Percentiles rank a stretch among this genome's conserved stretches.
Evolutionary conservation across 768 basidiomycete genomes (phyloP).

Genomic region (Pulveroboletus sp.): DNA sequence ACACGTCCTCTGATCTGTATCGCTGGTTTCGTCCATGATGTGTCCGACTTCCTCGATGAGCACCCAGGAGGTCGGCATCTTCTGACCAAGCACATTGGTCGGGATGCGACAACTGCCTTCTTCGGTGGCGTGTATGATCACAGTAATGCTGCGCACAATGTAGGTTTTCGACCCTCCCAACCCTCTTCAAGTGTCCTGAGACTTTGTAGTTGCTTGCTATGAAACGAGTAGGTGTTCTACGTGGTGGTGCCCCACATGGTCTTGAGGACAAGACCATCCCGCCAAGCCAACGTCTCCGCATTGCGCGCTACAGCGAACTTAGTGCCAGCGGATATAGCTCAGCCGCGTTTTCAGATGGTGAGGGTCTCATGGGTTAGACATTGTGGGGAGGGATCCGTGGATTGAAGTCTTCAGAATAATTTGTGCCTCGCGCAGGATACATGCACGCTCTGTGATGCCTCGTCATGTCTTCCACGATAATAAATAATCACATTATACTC

Average conservation of each 20-base stretch:
- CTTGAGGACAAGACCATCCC: conserved; percentile 63
- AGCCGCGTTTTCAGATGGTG: conserved; percentile 55
- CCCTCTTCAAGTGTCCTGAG: conserved; percentile 4
- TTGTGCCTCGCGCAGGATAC: conserved; percentile 5
- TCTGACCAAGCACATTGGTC: conserved; percentile 80
- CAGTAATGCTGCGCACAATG: conserved; percentile 85
- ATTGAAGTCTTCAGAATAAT: conserved; percentile 11
- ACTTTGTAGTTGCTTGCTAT: conserved; percentile 32
- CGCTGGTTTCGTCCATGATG: conserved; percentile 92
- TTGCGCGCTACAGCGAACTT: conserved; percentile 61
- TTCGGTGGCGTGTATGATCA: conserved; percentile 91
- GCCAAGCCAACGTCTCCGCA: conserved; percentile 67
- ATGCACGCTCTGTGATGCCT: conserved; percentile 8
- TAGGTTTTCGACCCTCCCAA: conserved; percentile 28
- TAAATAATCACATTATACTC: background rate
- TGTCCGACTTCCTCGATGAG: conserved; percentile 78
- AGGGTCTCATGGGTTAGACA: conserved; percentile 43
- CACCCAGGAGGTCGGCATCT: conserved; percentile 90
- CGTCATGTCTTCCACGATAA: conserved; percentile 7
- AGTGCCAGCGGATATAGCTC: conserved; percentile 47
- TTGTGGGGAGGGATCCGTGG: background rate
- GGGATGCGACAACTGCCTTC: conserved; percentile 90
- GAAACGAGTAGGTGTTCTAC: conserved; percentile 56
- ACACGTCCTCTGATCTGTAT: conserved; percentile 81
- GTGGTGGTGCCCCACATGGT: conserved; percentile 50